Percentiles rank a stretch among this genome's conserved stretches.
These are phyloP conservation scores for Penicillium sp. DNA, from an alignment of 2,329 filamentous ascomycete genomes.

Conservation along the genomic window DNA sequence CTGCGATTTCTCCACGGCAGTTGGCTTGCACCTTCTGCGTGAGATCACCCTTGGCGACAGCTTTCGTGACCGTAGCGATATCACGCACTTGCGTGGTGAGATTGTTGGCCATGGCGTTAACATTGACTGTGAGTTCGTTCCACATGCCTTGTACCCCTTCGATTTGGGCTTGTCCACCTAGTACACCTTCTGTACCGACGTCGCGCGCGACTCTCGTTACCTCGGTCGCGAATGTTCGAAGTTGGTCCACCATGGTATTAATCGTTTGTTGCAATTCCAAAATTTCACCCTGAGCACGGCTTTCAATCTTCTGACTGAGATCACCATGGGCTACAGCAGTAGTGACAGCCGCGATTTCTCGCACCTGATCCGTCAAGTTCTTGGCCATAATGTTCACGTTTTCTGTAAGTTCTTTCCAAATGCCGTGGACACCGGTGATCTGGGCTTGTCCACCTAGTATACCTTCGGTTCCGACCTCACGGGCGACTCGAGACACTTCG, in stretches of 20 bases:
- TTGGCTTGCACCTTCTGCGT: slow-evolving; percentile 95
- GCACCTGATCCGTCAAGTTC: slow-evolving; percentile 78
- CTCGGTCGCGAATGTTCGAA: slow-evolving; percentile 79
- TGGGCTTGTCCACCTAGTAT: slow-evolving; percentile 90
- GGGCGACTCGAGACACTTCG: slow-evolving; percentile 90
- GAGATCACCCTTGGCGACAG: slow-evolving; percentile 77
- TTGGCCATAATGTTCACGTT: slow-evolving; percentile 85
- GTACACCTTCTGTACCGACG: slow-evolving; percentile 78
- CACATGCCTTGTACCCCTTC: slow-evolving; percentile 84
- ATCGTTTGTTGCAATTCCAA: slow-evolving; percentile 80
- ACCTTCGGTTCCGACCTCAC: slow-evolving; percentile 94
- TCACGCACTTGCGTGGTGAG: slow-evolving; percentile 87
- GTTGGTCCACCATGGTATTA: slow-evolving; percentile 85
- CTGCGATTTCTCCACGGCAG: slow-evolving; percentile 85
- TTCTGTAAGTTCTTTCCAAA: slow-evolving; percentile 95
- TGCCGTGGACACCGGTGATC: slow-evolving; percentile 90
- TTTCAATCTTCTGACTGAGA: slow-evolving; percentile 79
- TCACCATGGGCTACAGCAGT: slow-evolving; percentile 81
- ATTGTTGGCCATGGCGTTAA: slow-evolving; percentile 86
- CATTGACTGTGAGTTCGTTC: slow-evolving; percentile 82
- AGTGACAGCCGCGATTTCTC: slow-evolving; percentile 81
- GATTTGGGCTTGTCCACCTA: slow-evolving; percentile 79
- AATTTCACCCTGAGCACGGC: slow-evolving; percentile 77
- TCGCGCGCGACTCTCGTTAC: slow-evolving; percentile 79
- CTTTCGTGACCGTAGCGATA: slow-evolving; percentile 76